Evolutionary conservation across 768 basidiomycete species (phyloP).

Genomic region (Suillus subluteus): DNA sequence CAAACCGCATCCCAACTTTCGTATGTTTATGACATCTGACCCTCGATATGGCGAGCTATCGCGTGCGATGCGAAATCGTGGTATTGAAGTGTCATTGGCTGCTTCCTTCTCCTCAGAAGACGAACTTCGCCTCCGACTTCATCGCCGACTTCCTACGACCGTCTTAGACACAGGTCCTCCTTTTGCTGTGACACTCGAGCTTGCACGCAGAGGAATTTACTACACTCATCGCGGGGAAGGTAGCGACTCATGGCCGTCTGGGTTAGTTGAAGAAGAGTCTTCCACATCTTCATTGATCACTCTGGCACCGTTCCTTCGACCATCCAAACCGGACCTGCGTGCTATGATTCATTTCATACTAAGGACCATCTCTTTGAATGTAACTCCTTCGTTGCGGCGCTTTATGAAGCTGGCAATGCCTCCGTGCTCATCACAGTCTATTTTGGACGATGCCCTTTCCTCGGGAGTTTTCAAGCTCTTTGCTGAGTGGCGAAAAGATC

Average conservation of each 20-base stretch:
- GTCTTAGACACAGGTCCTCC: slow-evolving; percentile 10
- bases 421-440: slow-evolving; percentile 16
- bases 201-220: slow-evolving; percentile 29
- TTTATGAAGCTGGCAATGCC: slow-evolving; percentile 22
- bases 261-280: slow-evolving; percentile 53
- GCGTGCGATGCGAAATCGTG: slow-evolving; percentile 97
- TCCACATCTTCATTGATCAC: slow-evolving; percentile 46
- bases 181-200: slow-evolving; percentile 25
- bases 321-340: slow-evolving; percentile 14
- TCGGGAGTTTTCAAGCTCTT: slow-evolving; percentile 17
- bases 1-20: slow-evolving; percentile 84
- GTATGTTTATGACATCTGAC: slow-evolving; percentile 93
- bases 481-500: slow-evolving; percentile 17
- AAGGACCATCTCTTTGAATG: slow-evolving; percentile 20
- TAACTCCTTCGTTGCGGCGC: slow-evolving; percentile 26
- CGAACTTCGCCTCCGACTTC: slow-evolving; percentile 45
- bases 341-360: slow-evolving; percentile 33
- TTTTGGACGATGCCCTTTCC: slow-evolving; percentile 26
- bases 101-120: slow-evolving; percentile 47
- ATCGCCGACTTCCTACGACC: slow-evolving; percentile 50
- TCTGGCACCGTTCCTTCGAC: slow-evolving; percentile 38
- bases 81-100: slow-evolving; percentile 77
- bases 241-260: slow-evolving; percentile 36
- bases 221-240: background rate
- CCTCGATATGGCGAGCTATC: slow-evolving; percentile 92